These are phyloP conservation scores for Plantago rigida DNA, from an alignment of 305 asterid genomes.

Conservation along the genomic window DNA sequence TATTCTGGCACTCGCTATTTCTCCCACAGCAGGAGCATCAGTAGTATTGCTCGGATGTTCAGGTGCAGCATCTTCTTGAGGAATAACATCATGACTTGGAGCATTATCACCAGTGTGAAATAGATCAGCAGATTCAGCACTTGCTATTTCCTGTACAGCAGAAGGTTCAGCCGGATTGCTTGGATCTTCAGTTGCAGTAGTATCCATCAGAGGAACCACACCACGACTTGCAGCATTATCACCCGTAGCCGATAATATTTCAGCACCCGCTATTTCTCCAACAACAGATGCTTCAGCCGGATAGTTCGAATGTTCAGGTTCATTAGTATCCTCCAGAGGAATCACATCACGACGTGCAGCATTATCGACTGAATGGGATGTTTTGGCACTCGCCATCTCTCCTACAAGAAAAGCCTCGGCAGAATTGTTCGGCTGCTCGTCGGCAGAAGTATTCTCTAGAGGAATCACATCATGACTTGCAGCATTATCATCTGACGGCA, in stretches of 20 bases:
- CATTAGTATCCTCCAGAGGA: conserved; percentile 17
- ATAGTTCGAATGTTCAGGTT: conserved; percentile 11
- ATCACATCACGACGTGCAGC: conserved; percentile 24
- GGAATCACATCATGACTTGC: conserved; percentile 19
- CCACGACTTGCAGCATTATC: conserved; percentile 27
- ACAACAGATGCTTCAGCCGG: conserved; percentile 30
- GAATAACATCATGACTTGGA: conserved; percentile 6
- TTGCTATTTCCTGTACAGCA: conserved; percentile 24
- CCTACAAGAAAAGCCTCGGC: conserved; percentile 29
- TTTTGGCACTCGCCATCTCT: conserved; percentile 21
- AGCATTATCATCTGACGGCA: conserved; percentile 24
- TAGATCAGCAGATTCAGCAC: no score
- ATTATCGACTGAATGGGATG: conserved; percentile 21
- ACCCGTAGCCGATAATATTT: conserved; percentile 18
- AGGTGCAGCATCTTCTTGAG: conserved; percentile 7
- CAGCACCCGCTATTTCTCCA: conserved; percentile 21
- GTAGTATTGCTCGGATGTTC: not conserved
- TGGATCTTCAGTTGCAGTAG: conserved; percentile 9
- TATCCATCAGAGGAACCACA: conserved; percentile 11
- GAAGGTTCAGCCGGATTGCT: conserved; percentile 28
- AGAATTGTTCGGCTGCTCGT: conserved; percentile 18
- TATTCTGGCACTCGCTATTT: no score
- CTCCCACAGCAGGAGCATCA: conserved; percentile 5
- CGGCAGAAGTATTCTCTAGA: conserved; percentile 16
- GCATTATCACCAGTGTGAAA: not conserved